Evolutionary conservation across 192 early-diverging fungal species (phyloP).

Genomic region (Tieghemiomyces parasiticus): DNA sequence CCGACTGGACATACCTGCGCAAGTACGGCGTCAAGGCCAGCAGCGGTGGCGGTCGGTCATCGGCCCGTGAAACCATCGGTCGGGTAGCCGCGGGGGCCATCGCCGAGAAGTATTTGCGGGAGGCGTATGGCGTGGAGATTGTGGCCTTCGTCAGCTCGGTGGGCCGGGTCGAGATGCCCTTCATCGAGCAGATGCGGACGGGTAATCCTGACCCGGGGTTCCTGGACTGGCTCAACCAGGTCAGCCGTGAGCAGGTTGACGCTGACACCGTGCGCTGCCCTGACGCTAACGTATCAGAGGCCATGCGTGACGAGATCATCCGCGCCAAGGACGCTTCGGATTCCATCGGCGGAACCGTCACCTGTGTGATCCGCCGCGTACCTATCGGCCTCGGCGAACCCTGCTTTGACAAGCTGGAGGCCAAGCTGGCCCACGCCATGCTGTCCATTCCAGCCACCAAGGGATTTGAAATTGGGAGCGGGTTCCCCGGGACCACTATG

Average conservation of each 20-base stretch:
- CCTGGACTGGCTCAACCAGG: slow-evolving; percentile 43
- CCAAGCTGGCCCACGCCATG: slow-evolving; percentile 94
- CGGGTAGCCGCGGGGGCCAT: slow-evolving; percentile 93
- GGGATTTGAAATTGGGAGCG: slow-evolving; percentile 93
- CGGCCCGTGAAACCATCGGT: slow-evolving; percentile 93
- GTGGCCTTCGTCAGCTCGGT: slow-evolving; percentile 90
- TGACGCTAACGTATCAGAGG: slow-evolving; percentile 45
- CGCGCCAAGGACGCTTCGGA: slow-evolving; percentile 63
- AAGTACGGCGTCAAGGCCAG: slow-evolving; percentile 96
- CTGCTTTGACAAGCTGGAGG: slow-evolving; percentile 97
- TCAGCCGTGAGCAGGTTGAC: slow-evolving; percentile 66
- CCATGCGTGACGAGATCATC: slow-evolving; percentile 80
- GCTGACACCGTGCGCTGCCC: slow-evolving; percentile 82
- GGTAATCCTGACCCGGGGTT: slow-evolving; percentile 28
- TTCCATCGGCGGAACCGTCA: slow-evolving; percentile 90
- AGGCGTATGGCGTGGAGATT: slow-evolving; percentile 72
- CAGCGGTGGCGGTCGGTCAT: slow-evolving; percentile 83
- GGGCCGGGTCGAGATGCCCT: slow-evolving; percentile 64
- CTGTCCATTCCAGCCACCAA: slow-evolving; percentile 97
- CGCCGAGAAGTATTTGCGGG: slow-evolving; percentile 89
- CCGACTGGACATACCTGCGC: slow-evolving; percentile 93
- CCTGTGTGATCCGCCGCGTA: slow-evolving; percentile 88
- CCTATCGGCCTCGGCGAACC: slow-evolving; percentile 93
- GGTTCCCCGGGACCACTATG: slow-evolving; percentile 76
- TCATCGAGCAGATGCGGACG: slow-evolving; percentile 27